A percentile compares a stretch with the other conserved stretches of the same genome.
Evolutionary conservation across 441 rosid species (phyloP).

Genomic region (Breynia disticha): DNA sequence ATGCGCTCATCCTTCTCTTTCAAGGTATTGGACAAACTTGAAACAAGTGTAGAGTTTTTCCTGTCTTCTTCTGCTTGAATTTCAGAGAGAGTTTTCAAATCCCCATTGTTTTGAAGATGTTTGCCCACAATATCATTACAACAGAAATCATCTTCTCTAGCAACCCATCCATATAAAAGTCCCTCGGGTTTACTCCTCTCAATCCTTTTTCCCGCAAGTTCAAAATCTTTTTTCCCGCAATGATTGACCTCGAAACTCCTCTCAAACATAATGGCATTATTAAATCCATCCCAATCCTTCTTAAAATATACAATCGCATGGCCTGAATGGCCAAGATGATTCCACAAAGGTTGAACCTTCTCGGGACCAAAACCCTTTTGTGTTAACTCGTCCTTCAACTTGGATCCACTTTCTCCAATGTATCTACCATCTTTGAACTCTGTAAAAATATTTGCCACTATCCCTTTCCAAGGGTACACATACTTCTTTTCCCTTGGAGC

Average conservation of each 20-base stretch:
- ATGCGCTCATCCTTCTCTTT: slow-evolving; percentile 29
- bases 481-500: slow-evolving; percentile 1
- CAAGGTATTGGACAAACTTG: slow-evolving; percentile 31
- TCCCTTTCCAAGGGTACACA: slow-evolving; percentile 67
- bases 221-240: slow-evolving; percentile 40
- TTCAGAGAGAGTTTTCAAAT: slow-evolving; percentile 42
- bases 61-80: slow-evolving; percentile 40
- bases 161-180: slow-evolving; percentile 63
- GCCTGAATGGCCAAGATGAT: slow-evolving; percentile 40
- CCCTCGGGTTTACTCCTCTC: slow-evolving; percentile 19
- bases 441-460: slow-evolving; percentile 47
- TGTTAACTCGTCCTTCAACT: slow-evolving; percentile 33
- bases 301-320: slow-evolving; percentile 53
- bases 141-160: slow-evolving; percentile 42
- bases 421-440: slow-evolving; percentile 19
- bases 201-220: background rate
- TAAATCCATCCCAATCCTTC: slow-evolving; percentile 54
- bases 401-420: slow-evolving; percentile 43
- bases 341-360: slow-evolving; percentile 56
- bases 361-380: slow-evolving; percentile 46
- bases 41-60: slow-evolving; percentile 29
- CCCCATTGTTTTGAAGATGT: slow-evolving; percentile 41
- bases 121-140: slow-evolving; percentile 29
- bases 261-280: slow-evolving; percentile 50
- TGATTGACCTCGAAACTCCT: slow-evolving; percentile 29